These are phyloP conservation scores for Scheffersomyces stambukii DNA, from an alignment of 1,139 yeast species.

Conservation along the genomic window DNA sequence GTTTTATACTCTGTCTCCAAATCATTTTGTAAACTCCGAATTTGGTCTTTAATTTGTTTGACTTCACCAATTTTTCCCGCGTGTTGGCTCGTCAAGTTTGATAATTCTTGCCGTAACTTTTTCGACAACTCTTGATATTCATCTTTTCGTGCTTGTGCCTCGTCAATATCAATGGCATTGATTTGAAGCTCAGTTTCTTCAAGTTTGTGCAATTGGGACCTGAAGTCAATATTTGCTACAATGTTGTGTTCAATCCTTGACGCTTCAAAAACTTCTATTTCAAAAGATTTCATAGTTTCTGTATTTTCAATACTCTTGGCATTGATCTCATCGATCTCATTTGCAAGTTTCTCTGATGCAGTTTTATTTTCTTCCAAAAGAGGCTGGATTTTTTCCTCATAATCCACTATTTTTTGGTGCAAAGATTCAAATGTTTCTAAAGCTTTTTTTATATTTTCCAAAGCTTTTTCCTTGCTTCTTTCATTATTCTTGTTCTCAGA, in stretches of 20 bases:
- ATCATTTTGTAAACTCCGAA: slow-evolving; percentile 51
- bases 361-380: slow-evolving; percentile 16
- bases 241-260: slow-evolving; percentile 34
- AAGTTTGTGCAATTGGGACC: slow-evolving; percentile 26
- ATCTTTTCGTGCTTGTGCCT: slow-evolving; percentile 64
- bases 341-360: slow-evolving; percentile 9
- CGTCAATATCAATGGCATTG: slow-evolving; percentile 37
- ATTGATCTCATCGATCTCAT: slow-evolving; percentile 8
- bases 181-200: slow-evolving; percentile 25
- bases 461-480: slow-evolving; percentile 7
- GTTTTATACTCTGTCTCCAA: slow-evolving; percentile 66
- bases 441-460: slow-evolving; percentile 3
- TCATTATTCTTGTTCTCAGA: slow-evolving; percentile 18
- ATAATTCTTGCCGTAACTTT: slow-evolving; percentile 49
- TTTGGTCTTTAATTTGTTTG: slow-evolving; percentile 76
- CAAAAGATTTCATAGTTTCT: slow-evolving; percentile 18
- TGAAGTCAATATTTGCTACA: slow-evolving; percentile 36
- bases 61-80: slow-evolving; percentile 84
- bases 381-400: slow-evolving; percentile 16
- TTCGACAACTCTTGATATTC: slow-evolving; percentile 60
- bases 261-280: slow-evolving; percentile 31
- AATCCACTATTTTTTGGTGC: slow-evolving; percentile 13
- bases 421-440: slow-evolving; percentile 8
- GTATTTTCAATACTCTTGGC: slow-evolving; percentile 22
- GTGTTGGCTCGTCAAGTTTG: slow-evolving; percentile 59